These are phyloP conservation scores for Diplodia seriata DNA, from an alignment of 2,329 filamentous ascomycete genomes.

Conservation along the genomic window DNA sequence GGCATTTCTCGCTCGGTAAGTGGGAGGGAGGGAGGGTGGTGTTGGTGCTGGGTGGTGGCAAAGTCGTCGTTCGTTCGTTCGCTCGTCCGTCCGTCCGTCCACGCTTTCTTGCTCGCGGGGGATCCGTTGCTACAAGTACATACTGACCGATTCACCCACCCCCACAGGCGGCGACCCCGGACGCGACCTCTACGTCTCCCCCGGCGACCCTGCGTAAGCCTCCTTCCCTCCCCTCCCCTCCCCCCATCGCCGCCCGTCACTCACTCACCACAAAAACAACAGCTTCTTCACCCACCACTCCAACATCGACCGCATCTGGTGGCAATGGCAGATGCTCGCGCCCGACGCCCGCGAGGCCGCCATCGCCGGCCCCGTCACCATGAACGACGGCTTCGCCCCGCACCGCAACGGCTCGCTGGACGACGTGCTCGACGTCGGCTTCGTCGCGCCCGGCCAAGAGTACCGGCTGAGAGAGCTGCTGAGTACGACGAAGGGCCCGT, in stretches of 20 bases:
- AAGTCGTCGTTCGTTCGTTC: no score
- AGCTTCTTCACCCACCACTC: constrained; percentile 52
- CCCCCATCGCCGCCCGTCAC: no score
- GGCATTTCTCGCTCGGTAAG: constrained; percentile 54
- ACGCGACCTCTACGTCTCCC: constrained; percentile 55
- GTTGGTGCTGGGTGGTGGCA: no score
- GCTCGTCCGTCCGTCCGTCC: no score
- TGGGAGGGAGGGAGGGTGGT: no score
- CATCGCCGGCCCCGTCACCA: constrained; percentile 51
- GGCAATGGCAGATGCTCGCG: constrained; percentile 60
- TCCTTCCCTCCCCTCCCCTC: no score
- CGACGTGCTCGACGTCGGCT: constrained; percentile 47
- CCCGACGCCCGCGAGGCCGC: constrained; percentile 42
- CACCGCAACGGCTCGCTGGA: constrained; percentile 55
- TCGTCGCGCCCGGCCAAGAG: constrained; percentile 39
- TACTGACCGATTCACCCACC: no score
- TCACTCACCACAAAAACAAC: neutral
- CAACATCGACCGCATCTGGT: constrained; percentile 57
- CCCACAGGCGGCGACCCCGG: constrained; percentile 50
- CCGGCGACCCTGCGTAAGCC: constrained; percentile 50
- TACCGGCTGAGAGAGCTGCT: constrained; percentile 48
- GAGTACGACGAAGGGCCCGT: constrained; percentile 53
- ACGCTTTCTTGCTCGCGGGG: no score
- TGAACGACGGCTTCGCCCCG: constrained; percentile 53
- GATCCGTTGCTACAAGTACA: no score